A percentile compares a stretch with the other conserved stretches of the same genome.
Evolutionary conservation across 225 moss, liverwort and hornwort species (phyloP).

Genomic region (Sphagnum tenellum): DNA sequence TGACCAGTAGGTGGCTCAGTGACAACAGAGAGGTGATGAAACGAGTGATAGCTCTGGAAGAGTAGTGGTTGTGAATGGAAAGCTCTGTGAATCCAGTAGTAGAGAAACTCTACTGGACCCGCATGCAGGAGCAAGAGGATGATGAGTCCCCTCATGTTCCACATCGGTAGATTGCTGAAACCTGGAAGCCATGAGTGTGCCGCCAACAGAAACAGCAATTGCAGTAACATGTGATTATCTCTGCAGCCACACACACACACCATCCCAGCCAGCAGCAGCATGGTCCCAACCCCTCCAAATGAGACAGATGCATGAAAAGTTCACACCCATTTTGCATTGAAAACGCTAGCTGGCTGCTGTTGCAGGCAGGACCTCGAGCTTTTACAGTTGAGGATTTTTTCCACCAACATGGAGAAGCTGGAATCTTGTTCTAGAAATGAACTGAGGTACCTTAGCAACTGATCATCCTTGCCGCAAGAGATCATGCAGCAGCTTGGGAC

Average conservation of each 20-base stretch:
- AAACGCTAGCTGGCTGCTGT: too few relatives aligned
- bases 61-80: slow-evolving; percentile 34
- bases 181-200: slow-evolving; percentile 65
- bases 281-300: too few relatives aligned
- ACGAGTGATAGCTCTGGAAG: slow-evolving; percentile 47
- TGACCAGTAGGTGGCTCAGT: slow-evolving; percentile 75
- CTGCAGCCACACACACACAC: slow-evolving; percentile 12
- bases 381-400: too few relatives aligned
- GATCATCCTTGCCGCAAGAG: too few relatives aligned
- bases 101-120: slow-evolving; percentile 58
- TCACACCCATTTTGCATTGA: too few relatives aligned
- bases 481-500: too few relatives aligned
- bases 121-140: slow-evolving; percentile 41
- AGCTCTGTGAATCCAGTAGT: slow-evolving; percentile 91
- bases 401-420: too few relatives aligned
- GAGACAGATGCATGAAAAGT: too few relatives aligned
- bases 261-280: too few relatives aligned
- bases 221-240: slow-evolving; percentile 75
- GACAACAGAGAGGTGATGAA: slow-evolving; percentile 60
- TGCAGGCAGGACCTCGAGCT: too few relatives aligned
- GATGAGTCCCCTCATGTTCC: slow-evolving; percentile 45
- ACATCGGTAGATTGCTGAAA: slow-evolving; percentile 48
- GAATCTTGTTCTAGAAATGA: too few relatives aligned
- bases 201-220: slow-evolving; percentile 47
- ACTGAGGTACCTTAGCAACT: too few relatives aligned